These are phyloP conservation scores for Xylona heveae DNA, from an alignment of 495 filamentous ascomycete genomes.

Conservation along the genomic window DNA sequence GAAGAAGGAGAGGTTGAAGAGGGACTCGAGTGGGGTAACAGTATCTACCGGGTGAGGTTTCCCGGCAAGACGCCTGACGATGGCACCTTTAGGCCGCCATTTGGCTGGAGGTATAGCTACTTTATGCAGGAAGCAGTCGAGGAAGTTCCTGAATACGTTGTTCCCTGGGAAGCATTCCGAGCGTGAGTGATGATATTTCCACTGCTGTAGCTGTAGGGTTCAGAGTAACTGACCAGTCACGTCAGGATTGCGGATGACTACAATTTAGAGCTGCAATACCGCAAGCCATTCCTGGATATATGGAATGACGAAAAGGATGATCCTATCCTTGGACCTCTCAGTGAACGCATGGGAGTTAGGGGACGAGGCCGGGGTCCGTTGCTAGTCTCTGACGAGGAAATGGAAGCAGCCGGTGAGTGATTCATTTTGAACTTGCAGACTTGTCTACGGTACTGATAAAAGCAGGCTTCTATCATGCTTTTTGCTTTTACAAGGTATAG, in stretches of 20 bases:
- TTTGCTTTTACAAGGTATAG: conserved; percentile 85
- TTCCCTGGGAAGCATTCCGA: conserved; percentile 94
- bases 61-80: conserved; percentile 58
- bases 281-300: conserved; percentile 70
- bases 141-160: conserved; percentile 91
- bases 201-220: no score
- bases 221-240: no score
- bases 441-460: no score
- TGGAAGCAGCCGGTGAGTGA: conserved; percentile 58
- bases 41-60: conserved; percentile 76
- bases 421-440: background rate
- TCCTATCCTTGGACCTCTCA: conserved; percentile 52
- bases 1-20: conserved; percentile 26
- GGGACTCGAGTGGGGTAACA: conserved; percentile 71
- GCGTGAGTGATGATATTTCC: conserved; percentile 21
- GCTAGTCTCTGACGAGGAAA: conserved; percentile 55
- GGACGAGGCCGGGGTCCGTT: conserved; percentile 44
- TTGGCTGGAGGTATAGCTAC: conserved; percentile 95
- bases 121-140: conserved; percentile 90
- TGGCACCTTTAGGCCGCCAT: conserved; percentile 75
- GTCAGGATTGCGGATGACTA: conserved; percentile 66
- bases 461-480: conserved; percentile 70
- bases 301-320: conserved; percentile 82
- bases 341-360: conserved; percentile 84
- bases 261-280: conserved; percentile 84